Base-by-base conservation (phyloP, 2,329 filamentous ascomycete species). In the Sporothrix sp. region DNA sequence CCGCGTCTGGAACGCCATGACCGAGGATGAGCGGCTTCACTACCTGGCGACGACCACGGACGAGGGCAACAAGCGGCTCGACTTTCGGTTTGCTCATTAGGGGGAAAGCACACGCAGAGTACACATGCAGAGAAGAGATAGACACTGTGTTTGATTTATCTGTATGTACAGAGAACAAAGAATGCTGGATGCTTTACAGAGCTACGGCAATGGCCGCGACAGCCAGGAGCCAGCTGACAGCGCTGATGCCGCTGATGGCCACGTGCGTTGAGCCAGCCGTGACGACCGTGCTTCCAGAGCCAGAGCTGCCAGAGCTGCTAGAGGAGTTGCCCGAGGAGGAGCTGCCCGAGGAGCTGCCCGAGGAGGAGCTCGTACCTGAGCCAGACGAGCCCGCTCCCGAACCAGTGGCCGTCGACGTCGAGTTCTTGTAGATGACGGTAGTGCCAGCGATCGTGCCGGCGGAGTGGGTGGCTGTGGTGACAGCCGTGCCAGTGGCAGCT, bases 1-100 rank as follows among this genome's bases (percentile, higher is more conserved):
- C 13, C 57, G 53, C 27, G 60, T 67, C 14, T 79, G 76, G 76
- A 63, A 68, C 20, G 62, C 61, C 7, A 71, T 79, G 69, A 71
- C 60, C 6, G 64, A 67, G 37, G 69, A 73, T n/a, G 70, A 78
- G 57, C 68, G 68, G 58, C 62, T 63, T 1, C 56, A 68, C n/a
- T 82, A 82, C 58, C 63, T 78, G 2, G 58, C 61, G 14, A 66
- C 63, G 5, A 71, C 70, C 9, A 66, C 60, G 23, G 65, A 70
- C 30, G 62, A 66, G 45, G 73, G 72, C 25, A 72, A 69, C 51
- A 69, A 71, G 59, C 63, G 65, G 57, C 55, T 71, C 40, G 68
- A 72, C 57, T 72, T 72, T 20, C 61, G 66, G 52, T 66, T 72
- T 50, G 44, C 44, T 3, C 43, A 46, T 11, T 46, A n/a, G n/a